Conservation (phyloP, 495 filamentous ascomycete genomes). For the Lasiosphaeris hirsuta region DNA sequence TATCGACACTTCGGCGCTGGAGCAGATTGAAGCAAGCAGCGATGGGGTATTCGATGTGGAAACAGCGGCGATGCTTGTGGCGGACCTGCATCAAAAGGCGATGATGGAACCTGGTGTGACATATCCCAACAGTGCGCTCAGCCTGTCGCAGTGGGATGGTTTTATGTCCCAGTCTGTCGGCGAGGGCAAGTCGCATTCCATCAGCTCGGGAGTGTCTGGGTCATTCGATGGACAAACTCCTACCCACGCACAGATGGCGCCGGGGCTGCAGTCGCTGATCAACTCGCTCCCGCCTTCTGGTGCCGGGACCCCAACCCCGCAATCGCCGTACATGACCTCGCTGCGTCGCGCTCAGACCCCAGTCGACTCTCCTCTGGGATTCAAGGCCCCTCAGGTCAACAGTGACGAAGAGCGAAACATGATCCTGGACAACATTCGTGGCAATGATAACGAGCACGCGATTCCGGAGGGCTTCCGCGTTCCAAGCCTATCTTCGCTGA, state of each 20-base stretch:
- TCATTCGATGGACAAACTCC: slow-evolving; percentile 66
- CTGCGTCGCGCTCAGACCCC: slow-evolving; percentile 63
- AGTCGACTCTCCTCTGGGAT: slow-evolving; percentile 50
- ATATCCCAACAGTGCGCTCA: slow-evolving; percentile 70
- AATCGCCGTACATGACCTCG: slow-evolving; percentile 55
- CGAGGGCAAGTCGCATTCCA: slow-evolving; percentile 66
- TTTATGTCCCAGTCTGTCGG: slow-evolving; percentile 59
- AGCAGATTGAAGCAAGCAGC: slow-evolving; percentile 91
- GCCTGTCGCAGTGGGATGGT: slow-evolving; percentile 83
- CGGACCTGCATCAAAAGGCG: slow-evolving; percentile 95
- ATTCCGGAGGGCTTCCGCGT: slow-evolving; percentile 87
- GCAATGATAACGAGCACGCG: slow-evolving; percentile 72
- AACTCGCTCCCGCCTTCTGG: slow-evolving; percentile 66
- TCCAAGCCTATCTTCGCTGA: slow-evolving; percentile 70
- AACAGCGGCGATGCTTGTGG: slow-evolving; percentile 98
- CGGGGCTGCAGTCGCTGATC: slow-evolving; percentile 63
- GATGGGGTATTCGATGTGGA: slow-evolving; percentile 97
- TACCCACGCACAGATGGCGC: slow-evolving; percentile 58
- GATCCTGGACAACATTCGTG: slow-evolving; percentile 81
- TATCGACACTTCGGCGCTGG: slow-evolving; percentile 82
- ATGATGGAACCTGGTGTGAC: slow-evolving; percentile 68
- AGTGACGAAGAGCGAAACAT: slow-evolving; percentile 77
- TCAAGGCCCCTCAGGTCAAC: slow-evolving; percentile 63
- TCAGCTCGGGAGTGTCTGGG: slow-evolving; percentile 58
- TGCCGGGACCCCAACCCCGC: slow-evolving; percentile 72